Conservation (phyloP, 257 asterid genomes). For the Salvia hispanica region DNA sequence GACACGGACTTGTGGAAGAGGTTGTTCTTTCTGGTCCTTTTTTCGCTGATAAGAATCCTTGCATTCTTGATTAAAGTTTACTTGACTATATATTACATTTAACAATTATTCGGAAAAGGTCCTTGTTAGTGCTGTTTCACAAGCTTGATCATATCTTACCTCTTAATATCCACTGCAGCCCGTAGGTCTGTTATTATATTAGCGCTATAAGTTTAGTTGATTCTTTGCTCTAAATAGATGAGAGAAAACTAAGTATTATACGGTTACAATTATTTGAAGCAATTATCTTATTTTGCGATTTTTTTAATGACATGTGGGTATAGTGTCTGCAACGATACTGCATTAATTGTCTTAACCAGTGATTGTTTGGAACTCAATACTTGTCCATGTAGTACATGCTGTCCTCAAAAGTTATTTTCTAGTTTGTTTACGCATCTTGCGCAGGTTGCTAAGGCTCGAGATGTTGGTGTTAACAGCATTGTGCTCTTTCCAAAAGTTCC, state of each 20-base stretch:
- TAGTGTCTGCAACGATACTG: constrained; percentile 1
- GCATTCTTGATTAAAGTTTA: not conserved
- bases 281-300: not conserved
- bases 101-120: not conserved
- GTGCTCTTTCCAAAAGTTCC: constrained; percentile 98
- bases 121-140: constrained; percentile 1
- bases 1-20: constrained; percentile 96
- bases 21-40: constrained; percentile 41
- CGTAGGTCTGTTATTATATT: not conserved
- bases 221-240: not conserved
- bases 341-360: not conserved
- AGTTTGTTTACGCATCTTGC: constrained; percentile 26
- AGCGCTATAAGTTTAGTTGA: not conserved
- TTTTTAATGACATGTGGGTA: not conserved
- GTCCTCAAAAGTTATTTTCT: constrained; percentile 1
- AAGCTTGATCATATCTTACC: constrained; percentile 1
- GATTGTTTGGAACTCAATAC: not conserved
- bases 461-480: constrained; percentile 95
- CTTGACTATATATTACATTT: not conserved
- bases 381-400: not conserved
- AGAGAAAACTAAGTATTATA: not conserved
- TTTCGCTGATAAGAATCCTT: constrained; percentile 20
- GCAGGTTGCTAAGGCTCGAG: constrained; percentile 91
- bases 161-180: not conserved
- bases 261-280: not conserved